Evolutionary conservation across 441 rosid species (phyloP).

Genomic region (Corymbia citriodora): DNA sequence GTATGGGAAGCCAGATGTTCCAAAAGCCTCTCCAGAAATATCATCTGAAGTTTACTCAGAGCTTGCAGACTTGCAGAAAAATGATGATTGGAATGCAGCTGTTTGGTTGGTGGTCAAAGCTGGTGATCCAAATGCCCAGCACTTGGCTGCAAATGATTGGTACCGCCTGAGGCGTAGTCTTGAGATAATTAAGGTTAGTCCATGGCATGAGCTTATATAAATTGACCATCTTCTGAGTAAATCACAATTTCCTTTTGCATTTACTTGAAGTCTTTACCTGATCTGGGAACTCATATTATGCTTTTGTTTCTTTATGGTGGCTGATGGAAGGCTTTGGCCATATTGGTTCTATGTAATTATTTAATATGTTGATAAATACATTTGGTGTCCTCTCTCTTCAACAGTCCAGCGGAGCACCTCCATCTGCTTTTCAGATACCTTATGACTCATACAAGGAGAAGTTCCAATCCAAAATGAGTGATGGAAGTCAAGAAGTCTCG

Average conservation of each 20-base stretch:
- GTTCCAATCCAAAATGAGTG: conserved; percentile 19
- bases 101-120: conserved; percentile 67
- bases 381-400: conserved; percentile 19
- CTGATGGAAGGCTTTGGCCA: neutral
- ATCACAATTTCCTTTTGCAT: neutral
- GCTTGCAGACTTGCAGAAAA: conserved; percentile 52
- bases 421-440: conserved; percentile 73
- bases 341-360: neutral
- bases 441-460: conserved; percentile 68
- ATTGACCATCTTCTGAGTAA: neutral
- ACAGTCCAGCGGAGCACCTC: conserved; percentile 88
- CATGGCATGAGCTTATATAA: neutral
- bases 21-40: conserved; percentile 66
- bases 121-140: conserved; percentile 58
- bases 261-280: neutral
- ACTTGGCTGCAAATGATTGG: conserved; percentile 80
- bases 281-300: neutral
- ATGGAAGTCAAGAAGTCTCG: conserved; percentile 15
- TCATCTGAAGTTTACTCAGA: conserved; percentile 47
- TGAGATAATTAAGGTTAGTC: conserved; percentile 85
- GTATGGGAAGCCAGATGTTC: conserved; percentile 91
- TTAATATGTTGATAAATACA: neutral
- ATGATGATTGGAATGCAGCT: conserved; percentile 75
- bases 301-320: neutral
- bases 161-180: conserved; percentile 83